These are phyloP conservation scores for Nadsonia starkeyi-henricii DNA, from an alignment of 1,139 yeast genomes.

Conservation along the genomic window DNA sequence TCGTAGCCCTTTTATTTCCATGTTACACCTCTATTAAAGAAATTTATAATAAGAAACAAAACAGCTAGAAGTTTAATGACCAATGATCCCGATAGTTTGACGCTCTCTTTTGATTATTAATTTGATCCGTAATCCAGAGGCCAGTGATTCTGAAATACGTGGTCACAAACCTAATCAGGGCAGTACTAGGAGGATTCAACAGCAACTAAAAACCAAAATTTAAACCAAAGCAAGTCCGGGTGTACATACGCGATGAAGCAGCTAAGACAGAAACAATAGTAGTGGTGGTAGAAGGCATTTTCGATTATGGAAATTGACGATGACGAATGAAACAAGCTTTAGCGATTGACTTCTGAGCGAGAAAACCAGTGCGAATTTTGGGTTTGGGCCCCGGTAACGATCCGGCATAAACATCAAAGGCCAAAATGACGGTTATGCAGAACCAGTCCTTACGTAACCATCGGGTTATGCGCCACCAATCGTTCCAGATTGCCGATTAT, in stretches of 20 bases:
- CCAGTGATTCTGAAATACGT: background rate
- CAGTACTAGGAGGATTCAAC: background rate
- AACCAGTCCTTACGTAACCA: background rate
- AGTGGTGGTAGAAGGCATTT: slow-evolving; percentile 21
- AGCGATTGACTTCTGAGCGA: background rate
- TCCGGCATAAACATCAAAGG: background rate
- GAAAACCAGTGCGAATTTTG: background rate
- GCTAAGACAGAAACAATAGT: slow-evolving; percentile 21
- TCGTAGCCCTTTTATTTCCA: too few relatives aligned
- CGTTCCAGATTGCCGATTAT: background rate
- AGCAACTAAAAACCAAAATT: background rate
- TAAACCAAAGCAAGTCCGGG: background rate
- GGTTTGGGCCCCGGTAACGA: background rate
- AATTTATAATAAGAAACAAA: too few relatives aligned
- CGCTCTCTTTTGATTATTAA: background rate
- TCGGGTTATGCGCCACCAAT: background rate
- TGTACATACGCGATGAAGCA: slow-evolving; percentile 19
- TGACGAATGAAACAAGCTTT: too few relatives aligned
- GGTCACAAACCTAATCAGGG: background rate
- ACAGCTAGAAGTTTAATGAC: background rate
- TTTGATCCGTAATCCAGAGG: background rate
- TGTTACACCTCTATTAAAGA: too few relatives aligned
- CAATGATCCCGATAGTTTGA: slow-evolving; percentile 3
- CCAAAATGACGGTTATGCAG: background rate
- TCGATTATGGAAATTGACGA: slow-evolving; percentile 2